Evolutionary conservation across 108 stramenopile species (phyloP), one percentile per base, ranked within the genome.

Genomic region (Fistulifera solaris): DNA sequence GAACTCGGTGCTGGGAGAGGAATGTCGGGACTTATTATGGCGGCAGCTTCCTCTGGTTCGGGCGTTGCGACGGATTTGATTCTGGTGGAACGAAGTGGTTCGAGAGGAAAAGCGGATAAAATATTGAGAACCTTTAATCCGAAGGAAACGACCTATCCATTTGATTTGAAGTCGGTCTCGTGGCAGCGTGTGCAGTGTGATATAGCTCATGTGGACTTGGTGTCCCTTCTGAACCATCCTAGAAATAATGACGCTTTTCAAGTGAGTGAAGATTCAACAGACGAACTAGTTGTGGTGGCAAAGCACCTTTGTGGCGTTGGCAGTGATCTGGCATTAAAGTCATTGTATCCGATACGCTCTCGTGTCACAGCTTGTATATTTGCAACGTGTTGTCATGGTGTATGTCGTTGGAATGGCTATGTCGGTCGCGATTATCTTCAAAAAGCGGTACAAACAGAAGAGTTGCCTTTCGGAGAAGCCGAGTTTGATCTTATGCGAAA

Each of bases 1-100:
- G 89, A 92, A 65, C 78, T 92, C 74, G 89, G 89, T 15, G 89
- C 89, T 28, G 89, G 89, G 12, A 65, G 89, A 31, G 89, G 85
- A 0, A 87, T 87, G 74, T 65, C 74, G 1, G 89, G 89, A 7
- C 49, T 92, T 21, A 72, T 82, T 10, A 75, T 67, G 21, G 79
- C 89, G 7, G 78, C 80, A 27, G 67, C 70, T 2, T 59, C 70
- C 17, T 72, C 60, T 8, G 70, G 72, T 13, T 24, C 40, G 22
- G 31, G 39, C 16, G 52, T 23, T 19, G 28, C 13, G 3, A 78
- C 75, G 1, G 63, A 67, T 21, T 61, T 92, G 26, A 56, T 72
- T 59, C 71, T 92, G 70, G 70, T 92, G 6, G 89, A 92, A 55
- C 68, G 72, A 48, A 61, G 75, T 1, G 89, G 89, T 15, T 62